Percentiles rank a stretch among this genome's conserved stretches.
phyloP scores from a whole-genome alignment of 2,329 filamentous ascomycete genomes.

The Pyrenophora teres region DNA sequence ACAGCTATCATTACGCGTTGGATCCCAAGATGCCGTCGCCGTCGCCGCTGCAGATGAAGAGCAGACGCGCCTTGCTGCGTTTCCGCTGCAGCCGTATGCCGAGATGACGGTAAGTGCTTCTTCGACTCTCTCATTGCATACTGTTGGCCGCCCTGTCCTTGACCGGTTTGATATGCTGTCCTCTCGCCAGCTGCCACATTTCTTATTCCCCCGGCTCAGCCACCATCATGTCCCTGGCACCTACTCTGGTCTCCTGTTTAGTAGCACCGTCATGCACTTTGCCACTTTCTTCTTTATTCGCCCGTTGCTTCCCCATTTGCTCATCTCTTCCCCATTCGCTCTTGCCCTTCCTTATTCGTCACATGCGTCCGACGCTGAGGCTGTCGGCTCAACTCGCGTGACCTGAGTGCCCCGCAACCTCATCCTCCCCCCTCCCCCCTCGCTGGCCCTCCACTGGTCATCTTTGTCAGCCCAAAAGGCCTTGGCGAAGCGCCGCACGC shows the following conservation, averaged over 20 bases:
- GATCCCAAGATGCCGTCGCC: slow-evolving; percentile 65
- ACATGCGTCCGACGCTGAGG: slow-evolving; percentile 21
- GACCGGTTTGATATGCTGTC: slow-evolving; percentile 16
- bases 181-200: slow-evolving; percentile 42
- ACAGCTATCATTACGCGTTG: slow-evolving; percentile 71
- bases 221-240: slow-evolving; percentile 12
- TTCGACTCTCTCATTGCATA: slow-evolving; percentile 22
- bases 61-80: slow-evolving; percentile 64
- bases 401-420: slow-evolving; percentile 30
- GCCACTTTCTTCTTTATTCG: neutral
- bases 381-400: slow-evolving; percentile 19
- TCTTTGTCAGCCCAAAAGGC: slow-evolving; percentile 12
- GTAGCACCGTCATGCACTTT: slow-evolving; percentile 12
- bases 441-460: slow-evolving; percentile 6
- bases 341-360: slow-evolving; percentile 16
- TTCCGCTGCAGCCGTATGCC: slow-evolving; percentile 73
- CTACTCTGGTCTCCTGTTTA: slow-evolving; percentile 8
- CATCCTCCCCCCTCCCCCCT: slow-evolving; percentile 20
- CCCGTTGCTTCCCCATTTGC: slow-evolving; percentile 15
- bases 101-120: slow-evolving; percentile 74
- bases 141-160: slow-evolving; percentile 21
- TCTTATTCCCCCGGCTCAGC: slow-evolving; percentile 19
- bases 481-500: slow-evolving; percentile 15
- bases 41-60: slow-evolving; percentile 77
- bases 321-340: slow-evolving; percentile 15